Evolutionary conservation across 2,329 filamentous ascomycete genomes (phyloP), one percentile per base, ranked within the genome.

Genomic region (Coniochaeta prunicola): DNA sequence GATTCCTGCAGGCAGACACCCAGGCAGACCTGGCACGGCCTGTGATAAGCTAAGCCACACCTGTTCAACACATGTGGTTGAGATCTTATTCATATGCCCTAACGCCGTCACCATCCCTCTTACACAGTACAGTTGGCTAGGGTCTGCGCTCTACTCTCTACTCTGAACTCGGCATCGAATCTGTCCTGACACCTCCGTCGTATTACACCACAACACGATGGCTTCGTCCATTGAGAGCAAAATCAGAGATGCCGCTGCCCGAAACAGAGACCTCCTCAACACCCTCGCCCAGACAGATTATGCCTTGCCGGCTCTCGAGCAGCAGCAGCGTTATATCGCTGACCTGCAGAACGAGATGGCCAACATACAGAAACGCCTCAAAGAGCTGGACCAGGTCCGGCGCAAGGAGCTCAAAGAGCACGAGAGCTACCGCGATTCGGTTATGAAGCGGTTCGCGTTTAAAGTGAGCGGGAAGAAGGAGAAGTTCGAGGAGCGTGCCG

Each of bases 391-490:
- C 30, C 56, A 58, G 2, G 71, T 73, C 56, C 77, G 79, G 7
- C 69, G 72, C 24, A 73, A 76, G 58, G 79, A 83, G 64, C 74
- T 78, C 45, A 76, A 76, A 53, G 79, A 82, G 15, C 80, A 84
- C 61, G 72, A 80, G 58, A 77, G 74, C 58, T 81, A 82, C 65
- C 77, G 79, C 58, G 77, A 83, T 69, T 79, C 76, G 50, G 76
- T 78, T 54, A 70, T 83, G 64, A 76, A 74, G 58, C 78, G 81
- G 40, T 80, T 81, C 64, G 71, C 77, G 40, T 80, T 80, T 73
- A 80, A 76, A 60, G 71, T 81, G 10, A 72, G 76, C 4, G 77
- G 81, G 30, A 77, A 77, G 61, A 73, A 74, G 45, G 77, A 75
- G n/a, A 76, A 76, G 56, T 81, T 81, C 62, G 69, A 72, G 17